Percentiles rank a stretch among this genome's conserved stretches.
phyloP scores from a whole-genome alignment of 208 protist genomes.

The Trypanosoma avium region DNA sequence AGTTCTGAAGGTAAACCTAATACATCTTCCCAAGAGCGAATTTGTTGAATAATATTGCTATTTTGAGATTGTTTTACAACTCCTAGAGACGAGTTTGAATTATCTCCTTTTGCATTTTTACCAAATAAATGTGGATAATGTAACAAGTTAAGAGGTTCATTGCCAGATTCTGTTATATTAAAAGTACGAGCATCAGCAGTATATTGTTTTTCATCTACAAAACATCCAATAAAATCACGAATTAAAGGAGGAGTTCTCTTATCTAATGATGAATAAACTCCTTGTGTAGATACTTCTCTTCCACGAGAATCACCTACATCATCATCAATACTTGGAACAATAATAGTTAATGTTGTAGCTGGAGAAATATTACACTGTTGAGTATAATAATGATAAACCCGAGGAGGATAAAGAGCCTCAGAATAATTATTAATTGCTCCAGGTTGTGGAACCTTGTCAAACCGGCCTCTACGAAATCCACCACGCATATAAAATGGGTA shows the following conservation, averaged over 20 bases:
- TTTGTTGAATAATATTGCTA: conserved; percentile 6
- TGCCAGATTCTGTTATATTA: conserved; percentile 15
- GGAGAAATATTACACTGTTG: conserved; percentile 23
- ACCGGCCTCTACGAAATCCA: conserved; percentile 36
- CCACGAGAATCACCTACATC: conserved; percentile 15
- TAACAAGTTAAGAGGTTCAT: conserved; percentile 70
- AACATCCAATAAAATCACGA: conserved; percentile 59
- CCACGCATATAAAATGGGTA: conserved; percentile 26
- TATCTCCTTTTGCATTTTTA: conserved; percentile 5
- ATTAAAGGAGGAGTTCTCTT: conserved; percentile 43
- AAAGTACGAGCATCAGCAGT: conserved; percentile 16
- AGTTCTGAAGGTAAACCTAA: conserved; percentile 46
- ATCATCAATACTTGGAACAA: conserved; percentile 78
- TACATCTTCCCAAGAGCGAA: conserved; percentile 20
- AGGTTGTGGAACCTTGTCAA: conserved; percentile 38
- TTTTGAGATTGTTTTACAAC: not conserved
- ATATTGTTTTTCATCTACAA: conserved; percentile 28
- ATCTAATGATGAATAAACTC: conserved; percentile 13
- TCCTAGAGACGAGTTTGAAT: not conserved
- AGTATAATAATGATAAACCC: conserved; percentile 69
- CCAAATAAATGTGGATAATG: conserved; percentile 65
- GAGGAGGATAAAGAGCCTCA: conserved; percentile 66
- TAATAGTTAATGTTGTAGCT: not conserved
- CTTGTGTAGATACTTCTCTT: conserved; percentile 9
- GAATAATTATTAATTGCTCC: conserved; percentile 51